phyloP scores from a whole-genome alignment of 2,329 filamentous ascomycete genomes.

The Ophiocordyceps sinensis region DNA sequence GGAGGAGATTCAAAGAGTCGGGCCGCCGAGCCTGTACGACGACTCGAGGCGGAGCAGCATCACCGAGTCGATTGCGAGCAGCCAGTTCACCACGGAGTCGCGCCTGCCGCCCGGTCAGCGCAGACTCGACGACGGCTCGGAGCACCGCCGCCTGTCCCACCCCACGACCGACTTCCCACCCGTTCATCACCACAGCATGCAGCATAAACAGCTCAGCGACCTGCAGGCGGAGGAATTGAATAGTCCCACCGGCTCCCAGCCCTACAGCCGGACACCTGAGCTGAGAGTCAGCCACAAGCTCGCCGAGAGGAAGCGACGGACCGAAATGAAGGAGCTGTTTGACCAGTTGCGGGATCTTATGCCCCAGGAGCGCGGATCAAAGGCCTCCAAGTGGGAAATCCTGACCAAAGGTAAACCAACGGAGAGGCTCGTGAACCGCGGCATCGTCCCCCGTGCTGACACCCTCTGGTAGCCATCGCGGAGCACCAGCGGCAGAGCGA shows the following conservation, averaged over 20 bases:
- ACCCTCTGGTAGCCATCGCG: conserved; percentile 34
- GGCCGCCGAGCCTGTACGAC: conserved; percentile 29
- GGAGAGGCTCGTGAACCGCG: neutral
- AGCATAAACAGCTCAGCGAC: conserved; percentile 57
- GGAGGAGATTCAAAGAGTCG: conserved; percentile 42
- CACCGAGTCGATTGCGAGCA: conserved; percentile 65
- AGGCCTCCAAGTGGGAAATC: conserved; percentile 84
- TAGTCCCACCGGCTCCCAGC: conserved; percentile 44
- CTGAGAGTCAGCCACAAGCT: conserved; percentile 74
- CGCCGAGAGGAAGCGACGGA: conserved; percentile 68
- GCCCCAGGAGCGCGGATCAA: conserved; percentile 67
- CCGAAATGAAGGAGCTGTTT: conserved; percentile 81
- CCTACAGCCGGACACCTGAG: conserved; percentile 72
- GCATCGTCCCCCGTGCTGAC: neutral
- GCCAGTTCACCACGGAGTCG: conserved; percentile 64
- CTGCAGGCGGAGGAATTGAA: conserved; percentile 43
- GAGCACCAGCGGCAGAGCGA: conserved; percentile 44
- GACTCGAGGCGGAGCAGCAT: conserved; percentile 63
- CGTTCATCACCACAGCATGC: conserved; percentile 60
- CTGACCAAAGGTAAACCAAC: conserved; percentile 57
- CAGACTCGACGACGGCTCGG: conserved; percentile 50
- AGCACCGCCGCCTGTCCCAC: conserved; percentile 32
- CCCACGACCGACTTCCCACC: conserved; percentile 41
- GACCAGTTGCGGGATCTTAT: conserved; percentile 66
- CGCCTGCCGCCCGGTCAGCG: conserved; percentile 58